Evolutionary conservation across 2,329 filamentous ascomycete species (phyloP), one percentile per base, ranked within the genome.

Genomic region (Penicillium sp.): DNA sequence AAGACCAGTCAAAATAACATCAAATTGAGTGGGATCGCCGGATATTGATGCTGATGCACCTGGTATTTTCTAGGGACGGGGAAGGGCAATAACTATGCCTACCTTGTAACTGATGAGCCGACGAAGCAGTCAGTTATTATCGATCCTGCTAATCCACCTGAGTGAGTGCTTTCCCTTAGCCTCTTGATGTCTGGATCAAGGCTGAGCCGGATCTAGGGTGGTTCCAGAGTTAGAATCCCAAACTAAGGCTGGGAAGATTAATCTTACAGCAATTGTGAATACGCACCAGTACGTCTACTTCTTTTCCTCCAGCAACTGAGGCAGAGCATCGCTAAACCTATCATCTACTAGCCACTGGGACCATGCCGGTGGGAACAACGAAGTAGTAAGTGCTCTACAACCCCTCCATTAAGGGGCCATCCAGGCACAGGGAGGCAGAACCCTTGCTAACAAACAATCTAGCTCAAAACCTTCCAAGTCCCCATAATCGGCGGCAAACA

Each of bases 191-290:
- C 29, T 44, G 23, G 29, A 19, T 56, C 26, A 35, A n/a, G 46
- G 26, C 7, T n/a, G 31, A 66, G 35, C 44, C 29, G 63, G 6
- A 52, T 48, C 3, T 56, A 89, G 87, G 69, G 87, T 90, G 5
- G 75, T 85, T 3, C 87, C 88, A 13, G 82, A 85, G 9, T 79
- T 99, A 56, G 89, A 94, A 75, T 85, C 93, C 67, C 88, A 91
- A 63, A 89, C 91, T 6, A 79, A 88, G 46, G 80, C 83, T 23
- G 89, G 90, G 17, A 86, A 87, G 69, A 92, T 97, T 73, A 93
- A 96, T 70, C 81, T 99, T 65, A 93, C 86, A 26, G 91, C 89
- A 54, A 96, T 99, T 73, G 89, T 98, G 71, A 99, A 99, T 75
- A 99, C 95, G 1, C 95, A 99, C 73, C 94, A 98, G 93, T 97